These are phyloP conservation scores for Colletotrichum sublineola DNA, from an alignment of 2,329 filamentous ascomycete genomes.

Conservation along the genomic window DNA sequence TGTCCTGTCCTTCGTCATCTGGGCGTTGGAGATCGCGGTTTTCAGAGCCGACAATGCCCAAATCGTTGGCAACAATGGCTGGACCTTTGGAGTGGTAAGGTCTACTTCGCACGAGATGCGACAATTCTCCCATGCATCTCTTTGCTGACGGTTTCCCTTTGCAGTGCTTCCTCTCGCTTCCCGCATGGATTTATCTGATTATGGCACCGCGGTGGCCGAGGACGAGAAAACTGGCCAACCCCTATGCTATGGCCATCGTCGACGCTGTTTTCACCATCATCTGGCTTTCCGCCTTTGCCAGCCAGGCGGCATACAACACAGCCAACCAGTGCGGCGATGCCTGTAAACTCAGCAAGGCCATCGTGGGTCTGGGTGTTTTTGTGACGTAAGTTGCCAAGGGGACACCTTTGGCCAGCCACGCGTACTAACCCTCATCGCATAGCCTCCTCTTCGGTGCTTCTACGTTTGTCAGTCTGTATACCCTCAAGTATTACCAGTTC, in stretches of 20 bases:
- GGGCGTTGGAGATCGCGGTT: slow-evolving; percentile 71
- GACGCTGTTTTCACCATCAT: slow-evolving; percentile 71
- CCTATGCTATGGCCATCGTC: slow-evolving; percentile 71
- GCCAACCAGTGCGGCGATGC: slow-evolving; percentile 66
- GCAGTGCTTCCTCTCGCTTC: slow-evolving; percentile 75
- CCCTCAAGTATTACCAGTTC: slow-evolving; percentile 72
- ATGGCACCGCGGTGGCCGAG: slow-evolving; percentile 74
- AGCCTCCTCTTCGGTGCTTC: slow-evolving; percentile 70
- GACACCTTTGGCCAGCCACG: background rate
- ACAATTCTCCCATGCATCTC: background rate
- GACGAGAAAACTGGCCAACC: slow-evolving; percentile 72
- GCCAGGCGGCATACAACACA: slow-evolving; percentile 74
- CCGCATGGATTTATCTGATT: slow-evolving; percentile 74
- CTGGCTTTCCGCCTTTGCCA: slow-evolving; percentile 77
- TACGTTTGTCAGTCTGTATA: slow-evolving; percentile 70
- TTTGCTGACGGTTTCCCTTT: slow-evolving; percentile 29
- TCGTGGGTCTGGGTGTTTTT: slow-evolving; percentile 74
- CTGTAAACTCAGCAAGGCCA: slow-evolving; percentile 72
- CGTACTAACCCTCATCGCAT: slow-evolving; percentile 39
- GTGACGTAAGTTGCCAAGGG: slow-evolving; percentile 65
- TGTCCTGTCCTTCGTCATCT: slow-evolving; percentile 66
- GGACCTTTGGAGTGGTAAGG: slow-evolving; percentile 74
- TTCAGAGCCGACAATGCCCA: slow-evolving; percentile 63
- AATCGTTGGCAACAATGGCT: slow-evolving; percentile 71
- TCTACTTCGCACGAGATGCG: slow-evolving; percentile 21